Evolutionary conservation across 768 basidiomycete species (phyloP).

Genomic region (Paxillus involutus): DNA sequence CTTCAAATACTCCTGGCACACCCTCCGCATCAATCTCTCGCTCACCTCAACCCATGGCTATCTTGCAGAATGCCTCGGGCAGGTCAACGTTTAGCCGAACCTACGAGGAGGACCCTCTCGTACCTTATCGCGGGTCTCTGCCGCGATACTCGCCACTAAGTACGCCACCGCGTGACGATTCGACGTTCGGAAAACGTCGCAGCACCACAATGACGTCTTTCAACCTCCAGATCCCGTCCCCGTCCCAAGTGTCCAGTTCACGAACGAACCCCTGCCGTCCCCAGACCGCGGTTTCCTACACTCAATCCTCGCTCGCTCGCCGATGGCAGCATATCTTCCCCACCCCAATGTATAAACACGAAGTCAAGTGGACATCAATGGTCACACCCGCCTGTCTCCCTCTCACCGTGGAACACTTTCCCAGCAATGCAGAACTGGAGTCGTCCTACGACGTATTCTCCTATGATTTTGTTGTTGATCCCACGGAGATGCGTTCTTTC

Average conservation of each 20-base stretch:
- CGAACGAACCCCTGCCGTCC: slow-evolving; percentile 71
- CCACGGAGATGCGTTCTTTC: slow-evolving; percentile 83
- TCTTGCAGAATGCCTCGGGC: slow-evolving; percentile 35
- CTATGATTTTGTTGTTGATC: slow-evolving; percentile 87
- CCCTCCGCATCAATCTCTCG: slow-evolving; percentile 32
- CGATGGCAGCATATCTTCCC: slow-evolving; percentile 91
- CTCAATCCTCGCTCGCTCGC: slow-evolving; percentile 73
- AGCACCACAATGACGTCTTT: slow-evolving; percentile 40
- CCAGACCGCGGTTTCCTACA: slow-evolving; percentile 52
- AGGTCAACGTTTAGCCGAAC: slow-evolving; percentile 51
- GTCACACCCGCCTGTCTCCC: slow-evolving; percentile 86
- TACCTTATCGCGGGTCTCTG: slow-evolving; percentile 47
- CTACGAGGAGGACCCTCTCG: slow-evolving; percentile 56
- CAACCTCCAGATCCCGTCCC: slow-evolving; percentile 46
- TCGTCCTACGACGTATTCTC: slow-evolving; percentile 78
- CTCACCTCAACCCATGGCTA: slow-evolving; percentile 44
- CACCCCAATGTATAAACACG: slow-evolving; percentile 69
- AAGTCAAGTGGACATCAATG: slow-evolving; percentile 91
- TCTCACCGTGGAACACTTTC: slow-evolving; percentile 87
- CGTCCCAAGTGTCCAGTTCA: slow-evolving; percentile 37
- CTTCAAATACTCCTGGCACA: slow-evolving; percentile 27
- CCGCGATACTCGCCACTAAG: slow-evolving; percentile 62
- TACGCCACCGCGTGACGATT: slow-evolving; percentile 72
- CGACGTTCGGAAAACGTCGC: slow-evolving; percentile 51
- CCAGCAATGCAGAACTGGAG: slow-evolving; percentile 71